phyloP scores from a whole-genome alignment of 805 yeast genomes.

The Candida krabiensis region DNA sequence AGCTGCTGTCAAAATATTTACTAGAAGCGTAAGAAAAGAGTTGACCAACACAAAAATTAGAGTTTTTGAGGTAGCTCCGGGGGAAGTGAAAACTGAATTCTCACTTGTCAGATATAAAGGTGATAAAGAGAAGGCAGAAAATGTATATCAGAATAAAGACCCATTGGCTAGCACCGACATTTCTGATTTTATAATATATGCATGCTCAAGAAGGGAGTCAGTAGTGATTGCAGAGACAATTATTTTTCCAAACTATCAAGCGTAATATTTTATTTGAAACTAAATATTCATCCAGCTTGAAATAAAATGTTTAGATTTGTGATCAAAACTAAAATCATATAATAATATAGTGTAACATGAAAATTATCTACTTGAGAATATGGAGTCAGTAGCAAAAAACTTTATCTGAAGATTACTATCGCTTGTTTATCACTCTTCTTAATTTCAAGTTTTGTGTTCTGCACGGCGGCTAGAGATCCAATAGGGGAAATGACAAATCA shows the following conservation, averaged over 20 bases:
- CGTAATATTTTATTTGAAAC: too few species aligned
- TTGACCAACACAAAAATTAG: conserved; percentile 66
- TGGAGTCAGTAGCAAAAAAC: too few species aligned
- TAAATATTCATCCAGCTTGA: too few species aligned
- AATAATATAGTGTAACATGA: too few species aligned
- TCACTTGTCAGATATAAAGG: conserved; percentile 61
- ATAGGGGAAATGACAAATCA: neutral
- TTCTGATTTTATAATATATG: conserved; percentile 60
- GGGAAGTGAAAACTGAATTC: conserved; percentile 69
- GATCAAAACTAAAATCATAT: too few species aligned
- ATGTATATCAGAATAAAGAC: conserved; percentile 53
- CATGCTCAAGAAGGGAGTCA: conserved; percentile 55
- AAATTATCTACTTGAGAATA: too few species aligned
- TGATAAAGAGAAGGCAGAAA: conserved; percentile 51
- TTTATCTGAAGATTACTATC: too few species aligned
- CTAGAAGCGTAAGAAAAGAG: conserved; percentile 57
- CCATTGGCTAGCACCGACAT: conserved; percentile 60
- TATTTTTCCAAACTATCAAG: conserved; percentile 77
- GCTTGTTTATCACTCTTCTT: too few species aligned
- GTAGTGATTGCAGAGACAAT: conserved; percentile 69
- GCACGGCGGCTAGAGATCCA: neutral
- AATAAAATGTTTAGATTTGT: too few species aligned
- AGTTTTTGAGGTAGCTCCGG: conserved; percentile 68
- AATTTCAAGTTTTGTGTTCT: too few species aligned
- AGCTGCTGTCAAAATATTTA: conserved; percentile 44